Evolutionary conservation across 2,329 filamentous ascomycete species (phyloP).

Genomic region (Nannizziopsis barbatae): DNA sequence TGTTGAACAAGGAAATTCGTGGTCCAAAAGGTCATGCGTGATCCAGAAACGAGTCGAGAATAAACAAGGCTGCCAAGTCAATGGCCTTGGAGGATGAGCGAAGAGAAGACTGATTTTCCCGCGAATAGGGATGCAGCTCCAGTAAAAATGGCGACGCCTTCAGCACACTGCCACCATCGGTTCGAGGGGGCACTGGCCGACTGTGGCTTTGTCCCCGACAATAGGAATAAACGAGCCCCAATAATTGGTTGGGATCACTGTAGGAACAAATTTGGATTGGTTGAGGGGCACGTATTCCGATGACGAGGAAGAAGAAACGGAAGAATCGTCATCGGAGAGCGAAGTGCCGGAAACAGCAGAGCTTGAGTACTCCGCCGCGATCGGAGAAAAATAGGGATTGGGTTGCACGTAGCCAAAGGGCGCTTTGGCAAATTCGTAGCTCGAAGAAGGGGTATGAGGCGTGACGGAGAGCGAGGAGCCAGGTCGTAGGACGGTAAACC

Average conservation of each 20-base stretch:
- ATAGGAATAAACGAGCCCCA: constrained; percentile 21
- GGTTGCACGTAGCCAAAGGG: constrained; percentile 27
- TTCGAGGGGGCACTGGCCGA: constrained; percentile 20
- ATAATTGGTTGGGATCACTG: constrained; percentile 20
- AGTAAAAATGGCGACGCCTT: constrained; percentile 3
- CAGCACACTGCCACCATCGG: constrained; percentile 19
- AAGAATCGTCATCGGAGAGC: constrained; percentile 30
- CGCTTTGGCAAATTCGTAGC: constrained; percentile 22
- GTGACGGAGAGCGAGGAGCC: constrained; percentile 5
- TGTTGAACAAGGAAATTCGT: constrained; percentile 8
- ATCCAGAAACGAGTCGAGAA: constrained; percentile 6
- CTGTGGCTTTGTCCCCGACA: constrained; percentile 23
- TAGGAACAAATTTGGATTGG: constrained; percentile 20
- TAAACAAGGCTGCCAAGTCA: background rate
- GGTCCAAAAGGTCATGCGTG: constrained; percentile 2
- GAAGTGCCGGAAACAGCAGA: constrained; percentile 32
- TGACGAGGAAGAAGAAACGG: constrained; percentile 25
- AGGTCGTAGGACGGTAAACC: constrained; percentile 48
- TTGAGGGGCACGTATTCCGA: constrained; percentile 25
- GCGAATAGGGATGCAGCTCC: background rate
- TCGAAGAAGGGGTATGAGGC: constrained; percentile 25
- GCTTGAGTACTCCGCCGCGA: constrained; percentile 30
- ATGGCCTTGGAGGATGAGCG: background rate
- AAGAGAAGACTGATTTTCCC: background rate
- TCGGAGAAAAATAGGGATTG: constrained; percentile 27